Percentiles rank a stretch among this genome's conserved stretches.
Evolutionary conservation across 2,329 filamentous ascomycete genomes (phyloP).

Genomic region (Microsporum canis): DNA sequence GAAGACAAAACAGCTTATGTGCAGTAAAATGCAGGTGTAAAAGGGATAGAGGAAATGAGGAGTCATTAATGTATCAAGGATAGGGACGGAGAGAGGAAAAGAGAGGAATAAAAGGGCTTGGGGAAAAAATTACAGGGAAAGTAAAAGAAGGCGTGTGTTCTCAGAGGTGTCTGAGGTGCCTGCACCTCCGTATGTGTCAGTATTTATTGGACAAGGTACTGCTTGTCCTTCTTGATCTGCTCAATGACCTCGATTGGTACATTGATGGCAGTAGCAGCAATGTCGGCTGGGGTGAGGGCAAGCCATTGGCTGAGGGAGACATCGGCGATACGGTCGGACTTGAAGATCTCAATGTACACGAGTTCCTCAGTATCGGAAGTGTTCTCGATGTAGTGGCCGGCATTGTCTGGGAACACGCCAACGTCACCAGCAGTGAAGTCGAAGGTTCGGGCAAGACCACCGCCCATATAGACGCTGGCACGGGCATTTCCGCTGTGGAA

Average conservation of each 20-base stretch:
- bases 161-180: not conserved
- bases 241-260: constrained; percentile 47
- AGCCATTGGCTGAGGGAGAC: constrained; percentile 59
- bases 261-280: constrained; percentile 51
- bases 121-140: not conserved
- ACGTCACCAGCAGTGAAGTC: constrained; percentile 58
- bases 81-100: not conserved
- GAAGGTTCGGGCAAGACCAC: constrained; percentile 51
- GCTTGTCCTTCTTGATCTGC: constrained; percentile 53
- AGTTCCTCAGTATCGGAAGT: constrained; percentile 52
- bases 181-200: not conserved
- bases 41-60: not conserved
- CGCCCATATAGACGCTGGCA: constrained; percentile 55
- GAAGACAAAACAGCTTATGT: constrained; percentile 1
- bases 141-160: not conserved
- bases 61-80: constrained; percentile 1
- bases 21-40: not conserved
- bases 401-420: constrained; percentile 56
- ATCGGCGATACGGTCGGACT: constrained; percentile 54
- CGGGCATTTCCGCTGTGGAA: constrained; percentile 53
- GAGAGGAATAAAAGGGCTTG: not conserved
- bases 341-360: constrained; percentile 59
- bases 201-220: constrained; percentile 37
- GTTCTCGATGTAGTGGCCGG: constrained; percentile 58
- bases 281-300: constrained; percentile 52